These are phyloP conservation scores for Neurospora sp. DNA, from an alignment of 495 filamentous ascomycete genomes.

Conservation along the genomic window DNA sequence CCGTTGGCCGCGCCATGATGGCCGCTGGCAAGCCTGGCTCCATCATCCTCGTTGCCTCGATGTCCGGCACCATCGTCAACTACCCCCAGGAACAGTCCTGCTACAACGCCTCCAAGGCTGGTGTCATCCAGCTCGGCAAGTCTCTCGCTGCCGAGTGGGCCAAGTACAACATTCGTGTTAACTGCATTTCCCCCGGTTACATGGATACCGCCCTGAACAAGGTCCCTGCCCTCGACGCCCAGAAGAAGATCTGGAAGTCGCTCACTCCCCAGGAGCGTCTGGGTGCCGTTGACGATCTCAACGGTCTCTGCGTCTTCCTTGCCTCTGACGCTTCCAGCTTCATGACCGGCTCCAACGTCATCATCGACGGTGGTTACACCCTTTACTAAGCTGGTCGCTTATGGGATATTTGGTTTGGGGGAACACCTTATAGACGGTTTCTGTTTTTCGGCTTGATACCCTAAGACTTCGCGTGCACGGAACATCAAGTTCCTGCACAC, in stretches of 20 bases:
- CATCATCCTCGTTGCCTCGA: conserved; percentile 65
- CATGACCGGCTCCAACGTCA: conserved; percentile 70
- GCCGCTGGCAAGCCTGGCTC: conserved; percentile 52
- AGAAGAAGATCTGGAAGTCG: conserved; percentile 71
- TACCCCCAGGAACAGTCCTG: conserved; percentile 68
- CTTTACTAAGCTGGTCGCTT: conserved; percentile 24
- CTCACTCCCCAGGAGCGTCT: conserved; percentile 65
- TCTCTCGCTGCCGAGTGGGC: conserved; percentile 75
- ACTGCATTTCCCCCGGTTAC: conserved; percentile 69
- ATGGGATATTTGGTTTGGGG: background rate
- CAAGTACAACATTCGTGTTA: conserved; percentile 63
- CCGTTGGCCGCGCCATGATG: conserved; percentile 57
- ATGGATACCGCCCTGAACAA: conserved; percentile 73
- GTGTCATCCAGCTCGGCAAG: conserved; percentile 65
- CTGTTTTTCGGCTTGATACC: background rate
- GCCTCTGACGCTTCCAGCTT: conserved; percentile 63
- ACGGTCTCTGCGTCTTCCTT: conserved; percentile 68
- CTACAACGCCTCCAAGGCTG: conserved; percentile 76
- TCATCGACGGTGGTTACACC: conserved; percentile 57
- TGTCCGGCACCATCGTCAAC: conserved; percentile 72
- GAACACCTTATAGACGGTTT: background rate
- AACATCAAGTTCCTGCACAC: background rate
- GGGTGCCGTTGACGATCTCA: conserved; percentile 65
- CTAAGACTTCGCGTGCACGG: background rate
- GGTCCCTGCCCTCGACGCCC: conserved; percentile 58